These are phyloP conservation scores for Colletotrichum simmondsii DNA, from an alignment of 2,329 filamentous ascomycete species.

Conservation along the genomic window DNA sequence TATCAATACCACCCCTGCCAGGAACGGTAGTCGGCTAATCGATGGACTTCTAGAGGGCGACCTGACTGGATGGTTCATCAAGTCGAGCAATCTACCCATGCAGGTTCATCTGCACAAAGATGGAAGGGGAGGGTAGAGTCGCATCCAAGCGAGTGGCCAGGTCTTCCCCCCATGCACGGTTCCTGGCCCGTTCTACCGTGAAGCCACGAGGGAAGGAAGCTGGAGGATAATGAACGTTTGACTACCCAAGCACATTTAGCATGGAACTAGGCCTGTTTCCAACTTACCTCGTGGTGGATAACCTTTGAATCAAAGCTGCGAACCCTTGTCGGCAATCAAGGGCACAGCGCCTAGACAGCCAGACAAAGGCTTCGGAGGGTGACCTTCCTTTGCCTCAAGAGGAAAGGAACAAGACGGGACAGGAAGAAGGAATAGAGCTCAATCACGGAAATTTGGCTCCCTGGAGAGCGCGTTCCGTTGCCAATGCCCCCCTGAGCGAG, in stretches of 20 bases:
- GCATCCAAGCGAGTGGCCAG: slow-evolving; percentile 19
- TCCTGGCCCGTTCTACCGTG: slow-evolving; percentile 32
- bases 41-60: not conserved
- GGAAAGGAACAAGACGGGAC: not conserved
- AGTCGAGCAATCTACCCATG: not conserved
- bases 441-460: not conserved
- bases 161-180: slow-evolving; percentile 8
- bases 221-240: not conserved
- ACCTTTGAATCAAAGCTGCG: not conserved
- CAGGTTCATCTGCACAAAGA: slow-evolving; percentile 1
- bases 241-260: not conserved
- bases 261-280: not conserved
- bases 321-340: not conserved
- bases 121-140: not conserved
- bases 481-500: not conserved
- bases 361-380: slow-evolving; percentile 12
- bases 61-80: not conserved
- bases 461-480: not conserved
- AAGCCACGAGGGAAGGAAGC: not conserved
- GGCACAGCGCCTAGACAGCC: not conserved
- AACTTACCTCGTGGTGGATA: not conserved
- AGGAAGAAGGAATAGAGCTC: not conserved
- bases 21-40: slow-evolving; percentile 1
- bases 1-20: not conserved
- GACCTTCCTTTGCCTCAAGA: slow-evolving; percentile 11